Conservation (phyloP, 441 rosid species). For the Erodium texanum region DNA sequence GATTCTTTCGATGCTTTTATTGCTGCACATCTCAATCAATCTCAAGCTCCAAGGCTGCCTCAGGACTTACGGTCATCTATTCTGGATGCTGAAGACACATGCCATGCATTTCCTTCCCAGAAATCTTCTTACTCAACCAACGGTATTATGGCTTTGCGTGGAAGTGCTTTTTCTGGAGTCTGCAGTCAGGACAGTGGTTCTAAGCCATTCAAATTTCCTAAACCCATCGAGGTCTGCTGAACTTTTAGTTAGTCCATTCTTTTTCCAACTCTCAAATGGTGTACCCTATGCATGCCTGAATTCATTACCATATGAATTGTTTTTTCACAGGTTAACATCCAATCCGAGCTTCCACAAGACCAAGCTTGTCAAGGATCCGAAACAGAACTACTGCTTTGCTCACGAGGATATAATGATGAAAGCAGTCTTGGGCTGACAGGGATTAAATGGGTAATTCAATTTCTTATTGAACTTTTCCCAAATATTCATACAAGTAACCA, state of each 20-base stretch:
- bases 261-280: background rate
- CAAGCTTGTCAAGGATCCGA: slow-evolving; percentile 33
- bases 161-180: slow-evolving; percentile 23
- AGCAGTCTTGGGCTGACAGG: slow-evolving; percentile 79
- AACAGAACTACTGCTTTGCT: slow-evolving; percentile 33
- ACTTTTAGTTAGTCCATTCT: slow-evolving; percentile 3
- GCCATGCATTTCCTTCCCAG: slow-evolving; percentile 68
- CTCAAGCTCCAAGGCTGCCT: slow-evolving; percentile 30
- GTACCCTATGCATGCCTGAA: background rate
- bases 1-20: slow-evolving; percentile 72
- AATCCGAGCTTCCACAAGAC: slow-evolving; percentile 29
- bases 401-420: slow-evolving; percentile 42
- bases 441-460: slow-evolving; percentile 66
- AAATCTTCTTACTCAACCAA: slow-evolving; percentile 21
- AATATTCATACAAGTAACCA: background rate
- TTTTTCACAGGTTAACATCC: slow-evolving; percentile 32
- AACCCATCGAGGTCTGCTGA: slow-evolving; percentile 29
- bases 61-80: slow-evolving; percentile 47
- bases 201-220: slow-evolving; percentile 26
- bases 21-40: slow-evolving; percentile 29
- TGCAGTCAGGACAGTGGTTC: slow-evolving; percentile 25
- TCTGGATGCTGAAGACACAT: slow-evolving; percentile 85
- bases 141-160: slow-evolving; percentile 22
- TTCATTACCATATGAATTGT: background rate
- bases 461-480: background rate